Evolutionary conservation across 805 yeast genomes (phyloP).

Genomic region (Debaryomyces tyrocola): DNA sequence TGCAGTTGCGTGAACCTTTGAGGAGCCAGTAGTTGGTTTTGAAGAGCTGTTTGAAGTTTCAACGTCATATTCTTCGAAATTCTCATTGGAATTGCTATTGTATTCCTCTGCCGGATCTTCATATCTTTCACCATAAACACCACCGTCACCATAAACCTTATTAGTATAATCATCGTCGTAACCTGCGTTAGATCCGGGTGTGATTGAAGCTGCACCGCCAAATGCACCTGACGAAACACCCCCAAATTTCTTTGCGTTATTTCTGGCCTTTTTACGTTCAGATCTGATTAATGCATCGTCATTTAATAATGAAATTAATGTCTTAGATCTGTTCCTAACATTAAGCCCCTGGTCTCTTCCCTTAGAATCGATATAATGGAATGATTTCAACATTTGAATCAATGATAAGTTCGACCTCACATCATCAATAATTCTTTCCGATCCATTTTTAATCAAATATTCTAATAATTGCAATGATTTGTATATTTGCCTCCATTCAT

Average conservation of each 20-base stretch:
- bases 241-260: conserved; percentile 76
- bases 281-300: conserved; percentile 75
- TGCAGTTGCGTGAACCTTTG: conserved; percentile 30
- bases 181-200: conserved; percentile 32
- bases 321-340: conserved; percentile 88
- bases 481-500: conserved; percentile 98
- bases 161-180: conserved; percentile 50
- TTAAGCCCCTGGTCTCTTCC: conserved; percentile 96
- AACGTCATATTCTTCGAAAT: conserved; percentile 64
- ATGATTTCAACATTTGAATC: conserved; percentile 83
- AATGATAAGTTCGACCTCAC: conserved; percentile 80
- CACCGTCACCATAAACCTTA: conserved; percentile 70
- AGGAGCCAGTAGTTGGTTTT: conserved; percentile 37
- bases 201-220: conserved; percentile 50
- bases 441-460: conserved; percentile 86
- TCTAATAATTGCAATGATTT: conserved; percentile 91
- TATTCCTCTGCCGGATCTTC: conserved; percentile 55
- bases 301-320: conserved; percentile 64
- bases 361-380: conserved; percentile 90
- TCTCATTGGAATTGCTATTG: conserved; percentile 32
- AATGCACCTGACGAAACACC: conserved; percentile 61
- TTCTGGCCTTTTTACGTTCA: conserved; percentile 90
- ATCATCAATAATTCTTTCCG: conserved; percentile 94
- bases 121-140: conserved; percentile 65
- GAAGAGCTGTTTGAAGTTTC: conserved; percentile 26